Evolutionary conservation across 352 stramenopile genomes (phyloP), one percentile per base, ranked within the genome.

Genomic region (Phytophthora pinifolia): DNA sequence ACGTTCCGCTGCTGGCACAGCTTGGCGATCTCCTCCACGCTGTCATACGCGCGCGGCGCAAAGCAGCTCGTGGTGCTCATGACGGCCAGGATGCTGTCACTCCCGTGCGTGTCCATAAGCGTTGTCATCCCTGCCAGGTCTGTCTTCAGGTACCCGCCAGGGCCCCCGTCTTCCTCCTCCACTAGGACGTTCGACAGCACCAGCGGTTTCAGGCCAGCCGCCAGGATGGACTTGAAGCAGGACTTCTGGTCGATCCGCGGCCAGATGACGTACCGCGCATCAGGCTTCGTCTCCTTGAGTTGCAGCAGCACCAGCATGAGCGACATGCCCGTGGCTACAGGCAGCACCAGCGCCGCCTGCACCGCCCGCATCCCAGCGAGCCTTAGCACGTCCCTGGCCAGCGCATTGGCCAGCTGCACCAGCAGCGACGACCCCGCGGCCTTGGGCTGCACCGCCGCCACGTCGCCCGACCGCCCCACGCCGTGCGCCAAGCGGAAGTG

Each of bases 11-110:
- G 50, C 15, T 76, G 53, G 53, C 92, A 98, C 14, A 99, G 48
- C 59, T 86, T 84, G 9, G 96, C 96, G 29, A 99, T 89, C 13
- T 82, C 72, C 57, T 98, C 88, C 0, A 99, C 83, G 49, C 88
- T 72, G 74, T 99, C 97, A 37, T 96, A 97, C 18, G 95, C 89
- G 15, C 97, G 76, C 17, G 97, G 97, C 22, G 96, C 97, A 72
- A 99, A 99, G 79, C 97, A 99, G 44, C 94, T 99, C 32, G 97
- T 99, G 1, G 97, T 99, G 20, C 91, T 98, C 66, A 99, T 78
- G 6, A 99, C 88, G n/a, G 89, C 94, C 37, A 99, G 57, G 30
- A 99, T 76, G 9, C 54, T 54, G 1, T 85, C 86, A 32, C 48
- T 46, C 4, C 82, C 81, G 49, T 94, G 57, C 20, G 73, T 32